A percentile compares a stretch with the other conserved stretches of the same genome.
phyloP scores from a whole-genome alignment of 768 basidiomycete genomes.

The Agrocybe pediades region DNA sequence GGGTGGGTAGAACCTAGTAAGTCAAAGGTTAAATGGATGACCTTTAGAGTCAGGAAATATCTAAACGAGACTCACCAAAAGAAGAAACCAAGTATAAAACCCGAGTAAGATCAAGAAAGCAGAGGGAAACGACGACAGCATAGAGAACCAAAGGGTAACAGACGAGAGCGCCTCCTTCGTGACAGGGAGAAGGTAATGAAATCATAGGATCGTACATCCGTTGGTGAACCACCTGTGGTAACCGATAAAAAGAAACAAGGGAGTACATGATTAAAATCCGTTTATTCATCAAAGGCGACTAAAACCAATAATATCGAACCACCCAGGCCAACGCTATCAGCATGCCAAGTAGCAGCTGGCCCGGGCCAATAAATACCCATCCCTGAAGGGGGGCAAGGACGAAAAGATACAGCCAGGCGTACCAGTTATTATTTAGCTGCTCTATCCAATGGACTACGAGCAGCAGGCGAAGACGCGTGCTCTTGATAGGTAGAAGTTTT shows the following conservation, averaged over 20 bases:
- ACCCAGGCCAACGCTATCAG: slow-evolving; percentile 12
- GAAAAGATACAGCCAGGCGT: slow-evolving; percentile 31
- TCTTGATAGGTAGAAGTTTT: slow-evolving; percentile 81
- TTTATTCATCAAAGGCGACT: not conserved
- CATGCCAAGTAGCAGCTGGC: slow-evolving; percentile 12
- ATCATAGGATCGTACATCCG: slow-evolving; percentile 59
- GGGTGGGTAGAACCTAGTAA: too few species aligned
- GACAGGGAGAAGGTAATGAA: not conserved
- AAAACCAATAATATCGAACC: slow-evolving; percentile 8
- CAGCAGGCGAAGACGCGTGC: slow-evolving; percentile 73
- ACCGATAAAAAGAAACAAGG: not conserved
- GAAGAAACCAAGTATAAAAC: too few species aligned
- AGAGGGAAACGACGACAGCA: not conserved
- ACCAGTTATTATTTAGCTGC: slow-evolving; percentile 55
- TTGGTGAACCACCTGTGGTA: slow-evolving; percentile 71
- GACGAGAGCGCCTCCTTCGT: too few species aligned
- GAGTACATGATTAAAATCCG: slow-evolving; percentile 2
- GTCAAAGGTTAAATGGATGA: too few species aligned
- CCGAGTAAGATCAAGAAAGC: too few species aligned
- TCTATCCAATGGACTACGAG: slow-evolving; percentile 97
- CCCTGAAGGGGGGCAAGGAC: slow-evolving; percentile 15
- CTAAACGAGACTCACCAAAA: too few species aligned
- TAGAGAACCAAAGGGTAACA: not conserved
- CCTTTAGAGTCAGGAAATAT: too few species aligned
- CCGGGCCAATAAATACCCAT: slow-evolving; percentile 15